phyloP scores from a whole-genome alignment of 2,329 filamentous ascomycete genomes.

The Ophiobolus disseminans region DNA sequence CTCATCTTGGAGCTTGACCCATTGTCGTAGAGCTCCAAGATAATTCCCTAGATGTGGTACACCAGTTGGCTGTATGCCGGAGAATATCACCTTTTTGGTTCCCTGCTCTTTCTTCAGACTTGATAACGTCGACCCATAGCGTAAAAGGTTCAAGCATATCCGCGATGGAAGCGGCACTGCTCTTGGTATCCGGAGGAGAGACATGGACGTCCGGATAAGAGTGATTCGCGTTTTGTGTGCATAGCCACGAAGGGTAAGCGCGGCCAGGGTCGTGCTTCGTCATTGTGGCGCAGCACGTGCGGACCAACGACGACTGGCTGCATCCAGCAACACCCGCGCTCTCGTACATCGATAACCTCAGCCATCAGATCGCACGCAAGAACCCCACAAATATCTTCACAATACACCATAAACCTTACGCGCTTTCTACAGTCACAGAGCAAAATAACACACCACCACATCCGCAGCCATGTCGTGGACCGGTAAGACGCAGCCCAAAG shows the following conservation, averaged over 20 bases:
- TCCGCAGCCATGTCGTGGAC: constrained; percentile 59
- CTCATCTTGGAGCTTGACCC: constrained; percentile 79
- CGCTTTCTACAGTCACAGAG: not conserved
- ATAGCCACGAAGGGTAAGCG: constrained; percentile 20
- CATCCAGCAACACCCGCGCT: constrained; percentile 16
- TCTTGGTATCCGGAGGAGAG: constrained; percentile 26
- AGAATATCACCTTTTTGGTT: constrained; percentile 69
- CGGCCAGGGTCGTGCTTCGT: constrained; percentile 29
- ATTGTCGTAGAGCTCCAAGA: constrained; percentile 84
- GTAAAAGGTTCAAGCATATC: constrained; percentile 14
- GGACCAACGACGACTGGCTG: constrained; percentile 13
- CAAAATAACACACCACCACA: constrained; percentile 5
- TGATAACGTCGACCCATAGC: constrained; percentile 9
- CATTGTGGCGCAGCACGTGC: constrained; percentile 33
- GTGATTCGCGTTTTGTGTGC: constrained; percentile 10
- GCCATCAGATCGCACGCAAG: not conserved
- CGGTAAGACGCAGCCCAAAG: constrained; percentile 56
- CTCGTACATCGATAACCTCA: constrained; percentile 10
- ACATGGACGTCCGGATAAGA: constrained; percentile 26
- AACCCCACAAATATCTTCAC: not conserved
- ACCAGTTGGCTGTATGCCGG: constrained; percentile 95
- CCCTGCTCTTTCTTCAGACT: not conserved
- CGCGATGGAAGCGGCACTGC: constrained; percentile 15
- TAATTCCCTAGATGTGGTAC: constrained; percentile 96
- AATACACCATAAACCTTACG: not conserved